Base-by-base conservation (phyloP, 2,329 filamentous ascomycete species). In the Periconia sp. region DNA sequence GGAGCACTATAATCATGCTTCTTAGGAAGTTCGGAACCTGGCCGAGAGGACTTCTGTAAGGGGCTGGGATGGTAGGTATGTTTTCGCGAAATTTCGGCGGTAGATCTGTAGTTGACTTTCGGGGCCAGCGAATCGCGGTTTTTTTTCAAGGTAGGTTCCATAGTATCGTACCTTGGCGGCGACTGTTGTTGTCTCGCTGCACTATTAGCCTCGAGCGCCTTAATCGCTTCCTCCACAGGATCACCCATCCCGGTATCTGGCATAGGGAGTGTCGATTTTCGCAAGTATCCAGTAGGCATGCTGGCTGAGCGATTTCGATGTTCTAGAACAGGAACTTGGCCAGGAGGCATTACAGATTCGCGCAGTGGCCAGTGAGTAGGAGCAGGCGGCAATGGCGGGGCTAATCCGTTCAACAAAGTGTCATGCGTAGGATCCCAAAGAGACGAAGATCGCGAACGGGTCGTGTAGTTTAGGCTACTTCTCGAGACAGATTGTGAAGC, bases 301-400 rank as follows among this genome's bases (percentile, higher is more conserved):
- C 40, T 41, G 5, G 26, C 11, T 6, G n/a, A n/a, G n/a, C 35
- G 35, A 13, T 34, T 28, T 8, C 15, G 24, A 17, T 44, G 36
- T 31, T 50, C 43, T 31, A 43, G 32, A 4, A 40, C 15, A 4
- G 47, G 36, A 7, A 43, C 26, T 19, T 43, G 45, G 15, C 39
- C 49, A 8, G 46, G 48, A 13, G 51, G 45, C 9, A 56, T 33
- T 29, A 40, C 36, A 4, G 54, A 50, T 32, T 54, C 53, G 21
- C 59, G 58, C 3, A 65, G 43, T 9, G 59, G 59, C 60, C 61
- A 63, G 12, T 61, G 50, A 57, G 64, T 4, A 64, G 41, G 4
- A n/a, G n/a, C n/a, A n/a, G 52, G 38, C 13, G 63, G 63, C 2
- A 68, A 52, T 3, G 60, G 64, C 4, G 65, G 65, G 10, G 48